Evolutionary conservation across 345 rosid species (phyloP).

Genomic region (Aquilaria sinensis): DNA sequence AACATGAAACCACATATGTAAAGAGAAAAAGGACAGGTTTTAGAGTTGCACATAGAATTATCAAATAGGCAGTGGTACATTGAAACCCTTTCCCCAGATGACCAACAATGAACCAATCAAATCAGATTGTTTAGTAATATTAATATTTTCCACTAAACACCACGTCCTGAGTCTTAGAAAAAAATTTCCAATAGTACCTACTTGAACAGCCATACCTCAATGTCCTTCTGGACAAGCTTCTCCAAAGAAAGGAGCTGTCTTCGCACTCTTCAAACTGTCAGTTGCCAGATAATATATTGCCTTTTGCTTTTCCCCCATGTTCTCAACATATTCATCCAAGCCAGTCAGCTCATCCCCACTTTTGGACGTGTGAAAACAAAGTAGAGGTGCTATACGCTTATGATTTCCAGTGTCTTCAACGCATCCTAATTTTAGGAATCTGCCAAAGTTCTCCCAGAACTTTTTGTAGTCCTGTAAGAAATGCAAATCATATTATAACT

Average conservation of each 20-base stretch:
- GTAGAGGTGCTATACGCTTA: slow-evolving; percentile 83
- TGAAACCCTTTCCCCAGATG: neutral
- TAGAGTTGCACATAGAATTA: too few relatives aligned
- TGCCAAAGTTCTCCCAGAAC: slow-evolving; percentile 98
- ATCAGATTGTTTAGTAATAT: neutral
- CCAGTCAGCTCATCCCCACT: slow-evolving; percentile 73
- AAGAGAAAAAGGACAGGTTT: too few relatives aligned
- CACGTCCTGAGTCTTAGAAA: neutral
- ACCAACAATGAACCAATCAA: neutral
- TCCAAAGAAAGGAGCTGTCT: slow-evolving; percentile 93
- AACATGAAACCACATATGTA: too few relatives aligned
- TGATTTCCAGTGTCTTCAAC: slow-evolving; percentile 96
- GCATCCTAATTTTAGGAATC: slow-evolving; percentile 87
- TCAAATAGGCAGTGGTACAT: too few relatives aligned
- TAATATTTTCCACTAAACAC: neutral
- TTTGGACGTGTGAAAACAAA: slow-evolving; percentile 78
- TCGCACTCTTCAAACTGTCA: slow-evolving; percentile 94
- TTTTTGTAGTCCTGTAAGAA: slow-evolving; percentile 81
- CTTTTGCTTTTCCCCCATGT: slow-evolving; percentile 94
- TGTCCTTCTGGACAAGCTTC: slow-evolving; percentile 82
- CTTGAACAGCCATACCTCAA: slow-evolving; percentile 50
- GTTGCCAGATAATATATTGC: slow-evolving; percentile 92
- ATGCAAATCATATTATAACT: slow-evolving; percentile 8
- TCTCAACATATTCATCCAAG: slow-evolving; percentile 85
- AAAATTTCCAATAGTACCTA: neutral